These are phyloP conservation scores for Exophiala sideris DNA, from an alignment of 2,329 filamentous ascomycete species.

Conservation along the genomic window DNA sequence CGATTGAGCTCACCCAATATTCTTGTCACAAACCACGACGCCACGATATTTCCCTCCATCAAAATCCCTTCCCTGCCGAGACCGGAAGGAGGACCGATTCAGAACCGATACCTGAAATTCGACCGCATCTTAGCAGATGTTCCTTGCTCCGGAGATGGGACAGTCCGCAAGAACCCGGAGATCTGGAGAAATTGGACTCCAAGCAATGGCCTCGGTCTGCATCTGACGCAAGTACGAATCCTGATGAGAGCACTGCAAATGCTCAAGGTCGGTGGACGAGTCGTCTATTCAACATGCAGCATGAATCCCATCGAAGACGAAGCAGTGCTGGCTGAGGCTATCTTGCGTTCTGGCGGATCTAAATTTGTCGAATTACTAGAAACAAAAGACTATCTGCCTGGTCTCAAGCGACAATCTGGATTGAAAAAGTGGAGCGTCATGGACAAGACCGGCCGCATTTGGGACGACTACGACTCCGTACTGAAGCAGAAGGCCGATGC, in stretches of 20 bases:
- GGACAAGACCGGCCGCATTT: slow-evolving; percentile 77
- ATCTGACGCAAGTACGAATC: slow-evolving; percentile 83
- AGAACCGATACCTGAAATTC: slow-evolving; percentile 82
- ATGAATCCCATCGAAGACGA: slow-evolving; percentile 99
- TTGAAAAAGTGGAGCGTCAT: slow-evolving; percentile 85
- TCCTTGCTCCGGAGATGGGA: slow-evolving; percentile 94
- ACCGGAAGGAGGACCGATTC: slow-evolving; percentile 51
- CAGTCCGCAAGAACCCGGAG: slow-evolving; percentile 84
- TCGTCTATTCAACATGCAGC: slow-evolving; percentile 97
- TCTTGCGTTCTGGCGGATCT: slow-evolving; percentile 81
- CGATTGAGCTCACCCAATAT: slow-evolving; percentile 93
- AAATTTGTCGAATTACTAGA: slow-evolving; percentile 81
- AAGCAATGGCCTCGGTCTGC: slow-evolving; percentile 79
- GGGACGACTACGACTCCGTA: slow-evolving; percentile 79
- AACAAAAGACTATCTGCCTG: slow-evolving; percentile 72
- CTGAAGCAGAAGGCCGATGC: slow-evolving; percentile 61
- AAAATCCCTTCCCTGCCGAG: slow-evolving; percentile 64
- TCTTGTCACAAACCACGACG: slow-evolving; percentile 96
- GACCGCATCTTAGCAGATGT: slow-evolving; percentile 96
- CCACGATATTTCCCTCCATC: slow-evolving; percentile 90
- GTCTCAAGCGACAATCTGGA: slow-evolving; percentile 72
- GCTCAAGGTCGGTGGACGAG: slow-evolving; percentile 88
- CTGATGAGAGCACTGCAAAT: slow-evolving; percentile 89
- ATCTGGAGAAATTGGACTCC: slow-evolving; percentile 96
- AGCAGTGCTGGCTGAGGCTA: slow-evolving; percentile 81